Conservation (phyloP, 768 basidiomycete species). For the Leccinum imitatum region DNA sequence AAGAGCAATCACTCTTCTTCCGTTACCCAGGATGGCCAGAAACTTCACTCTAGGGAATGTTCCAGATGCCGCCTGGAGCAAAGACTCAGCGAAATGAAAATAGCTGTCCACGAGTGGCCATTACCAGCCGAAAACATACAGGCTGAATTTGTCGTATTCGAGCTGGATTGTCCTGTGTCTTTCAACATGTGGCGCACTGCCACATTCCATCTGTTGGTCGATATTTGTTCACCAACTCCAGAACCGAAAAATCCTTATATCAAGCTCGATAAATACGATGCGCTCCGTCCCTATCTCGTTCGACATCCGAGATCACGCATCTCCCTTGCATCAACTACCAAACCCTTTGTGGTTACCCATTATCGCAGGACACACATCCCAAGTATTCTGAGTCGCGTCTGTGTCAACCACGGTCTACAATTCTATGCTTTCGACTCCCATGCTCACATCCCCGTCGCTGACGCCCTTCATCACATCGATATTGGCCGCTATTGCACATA, state of each 20-base stretch:
- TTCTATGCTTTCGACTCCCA: constrained; percentile 32
- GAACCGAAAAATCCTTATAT: constrained; percentile 11
- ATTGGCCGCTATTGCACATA: constrained; percentile 31
- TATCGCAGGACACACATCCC: constrained; percentile 27
- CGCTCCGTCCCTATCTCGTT: constrained; percentile 12
- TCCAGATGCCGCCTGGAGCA: constrained; percentile 30
- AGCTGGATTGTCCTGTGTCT: constrained; percentile 32
- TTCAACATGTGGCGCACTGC: constrained; percentile 45
- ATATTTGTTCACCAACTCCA: constrained; percentile 29
- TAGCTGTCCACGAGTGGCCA: constrained; percentile 47
- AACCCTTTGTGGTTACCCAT: constrained; percentile 29
- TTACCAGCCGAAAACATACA: constrained; percentile 30
- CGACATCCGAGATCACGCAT: constrained; percentile 20
- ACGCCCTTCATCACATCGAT: constrained; percentile 9
- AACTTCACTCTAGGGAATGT: constrained; percentile 18
- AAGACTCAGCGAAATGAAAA: constrained; percentile 24
- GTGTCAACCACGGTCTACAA: constrained; percentile 30
- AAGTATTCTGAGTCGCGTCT: constrained; percentile 10
- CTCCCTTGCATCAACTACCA: constrained; percentile 22
- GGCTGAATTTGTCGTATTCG: constrained; percentile 23
- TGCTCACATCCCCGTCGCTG: constrained; percentile 7
- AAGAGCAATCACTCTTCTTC: neutral
- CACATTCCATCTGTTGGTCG: constrained; percentile 39
- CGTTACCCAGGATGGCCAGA: constrained; percentile 1
- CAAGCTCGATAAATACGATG: constrained; percentile 11